Evolutionary conservation across 2,329 filamentous ascomycete species (phyloP).

Genomic region (Colletotrichum destructivum): DNA sequence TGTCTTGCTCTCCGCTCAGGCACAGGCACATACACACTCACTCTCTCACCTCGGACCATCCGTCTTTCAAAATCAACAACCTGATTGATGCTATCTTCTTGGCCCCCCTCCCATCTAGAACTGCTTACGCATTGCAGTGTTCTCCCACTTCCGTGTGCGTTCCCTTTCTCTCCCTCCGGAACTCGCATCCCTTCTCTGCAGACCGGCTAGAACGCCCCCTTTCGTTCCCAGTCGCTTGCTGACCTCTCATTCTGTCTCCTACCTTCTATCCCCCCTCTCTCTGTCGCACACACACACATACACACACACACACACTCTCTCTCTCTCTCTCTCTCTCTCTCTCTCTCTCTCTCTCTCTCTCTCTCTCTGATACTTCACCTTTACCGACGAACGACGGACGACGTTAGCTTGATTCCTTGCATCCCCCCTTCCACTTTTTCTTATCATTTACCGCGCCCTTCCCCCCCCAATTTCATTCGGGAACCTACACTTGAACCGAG

Average conservation of each 20-base stretch:
- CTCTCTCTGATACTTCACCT: neutral
- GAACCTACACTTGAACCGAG: conserved; percentile 9
- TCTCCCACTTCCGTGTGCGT: conserved; percentile 22
- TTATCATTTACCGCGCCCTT: neutral
- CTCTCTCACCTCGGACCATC: neutral
- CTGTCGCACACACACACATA: neutral
- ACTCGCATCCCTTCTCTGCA: conserved; percentile 25
- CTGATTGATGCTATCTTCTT: conserved; percentile 18
- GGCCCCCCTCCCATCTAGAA: conserved; percentile 2
- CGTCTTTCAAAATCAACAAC: neutral
- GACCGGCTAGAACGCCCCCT: conserved; percentile 17
- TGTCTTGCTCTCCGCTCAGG: conserved; percentile 6
- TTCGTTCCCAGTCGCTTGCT: conserved; percentile 30
- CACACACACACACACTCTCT: neutral
- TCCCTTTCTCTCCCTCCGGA: conserved; percentile 31
- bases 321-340: neutral
- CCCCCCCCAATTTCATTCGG: conserved; percentile 17
- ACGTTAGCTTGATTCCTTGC: neutral
- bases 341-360: neutral
- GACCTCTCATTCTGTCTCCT: conserved; percentile 14
- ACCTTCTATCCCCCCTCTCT: neutral
- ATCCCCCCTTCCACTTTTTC: conserved; percentile 18
- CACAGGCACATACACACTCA: neutral
- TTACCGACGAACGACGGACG: conserved; percentile 19
- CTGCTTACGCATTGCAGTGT: neutral